Evolutionary conservation across 345 rosid species (phyloP), one percentile per base, ranked within the genome.

Genomic region (Rhizophora mangle): DNA sequence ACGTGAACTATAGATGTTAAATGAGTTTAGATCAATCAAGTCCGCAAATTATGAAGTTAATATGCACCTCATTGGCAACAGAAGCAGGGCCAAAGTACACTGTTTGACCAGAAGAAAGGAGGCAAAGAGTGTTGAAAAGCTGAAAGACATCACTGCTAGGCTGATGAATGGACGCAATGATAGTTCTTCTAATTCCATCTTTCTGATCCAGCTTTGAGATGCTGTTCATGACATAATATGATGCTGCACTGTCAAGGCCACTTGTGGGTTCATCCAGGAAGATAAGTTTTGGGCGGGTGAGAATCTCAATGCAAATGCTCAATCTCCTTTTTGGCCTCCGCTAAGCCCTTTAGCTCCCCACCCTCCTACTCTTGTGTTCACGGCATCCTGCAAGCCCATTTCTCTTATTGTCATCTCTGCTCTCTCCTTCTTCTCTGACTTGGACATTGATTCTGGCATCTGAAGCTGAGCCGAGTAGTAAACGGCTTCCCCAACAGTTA

Each of bases 161-260:
- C 37, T 74, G 78, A 69, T 74, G 78, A 63, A 74, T 74, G 20
- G 78, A 74, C 4, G 78, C 70, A 64, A 74, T 32, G 1, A 74
- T 30, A 6, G 78, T 74, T 58, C 70, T 73, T 60, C 62, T 51
- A 6, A 55, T 47, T 16, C 68, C 78, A 56, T 64, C 78, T n/a
- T 27, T 56, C 4, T 57, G 60, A 18, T 21, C 74, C 58, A 68
- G 29, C 24, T 10, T 55, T 15, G 65, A 54, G 49, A 74, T 68
- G 32, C 70, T 36, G 0, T 16, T 59, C 74, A 74, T 69, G 27
- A 74, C 78, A 59, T 74, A 46, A 32, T 55, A 69, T 15, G 78
- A 74, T 20, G 78, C 74, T 19, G 78, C 78, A 26, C 78, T 68
- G 20, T 74, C 78, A 39, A 74, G 77, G 5, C 77, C 77, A 63